Base-by-base conservation (phyloP, 2,329 filamentous ascomycete species). In the Sphaerostilbella broomeana region DNA sequence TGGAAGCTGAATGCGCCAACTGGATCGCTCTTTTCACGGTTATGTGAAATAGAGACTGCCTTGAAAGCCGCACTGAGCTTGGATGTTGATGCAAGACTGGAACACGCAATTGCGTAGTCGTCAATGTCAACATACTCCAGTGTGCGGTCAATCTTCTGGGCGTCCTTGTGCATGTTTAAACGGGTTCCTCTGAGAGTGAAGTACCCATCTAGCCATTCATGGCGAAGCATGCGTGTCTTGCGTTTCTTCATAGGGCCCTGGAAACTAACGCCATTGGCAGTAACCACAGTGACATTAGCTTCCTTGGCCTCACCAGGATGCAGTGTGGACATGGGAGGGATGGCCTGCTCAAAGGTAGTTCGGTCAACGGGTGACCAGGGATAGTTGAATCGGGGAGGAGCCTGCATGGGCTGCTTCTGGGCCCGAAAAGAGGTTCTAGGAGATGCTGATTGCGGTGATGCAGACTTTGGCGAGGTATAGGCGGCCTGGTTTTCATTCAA, bases 181-280 rank as follows among this genome's bases (percentile, higher is more conserved):
- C 77, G 75, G 18, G 80, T 86, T 43, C 83, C 83, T 53, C 81
- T 80, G 47, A 95, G 81, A 18, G 86, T 87, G 60, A 92, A 94
- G 67, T 90, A 92, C 51, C 87, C 83, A 59, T 94, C 86, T 55
- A 88, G 79, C 89, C 89, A 95, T 66, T 95, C 89, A 61, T 94
- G 86, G 29, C 87, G 85, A 45, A 95, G 76, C 69, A 95, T 80
- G 55, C 80, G 81, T 22, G 84, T 94, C 67, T 87, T 87, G 57
- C 90, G 86, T 72, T 94, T 95, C 72, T 87, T 89, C 79, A 98
- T 94, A 62, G 81, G 88, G 2, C 92, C 92, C 35, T 85, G 77
- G 61, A 89, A 86, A 22, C 77, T 76, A 47, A 83, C 64, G 41
- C 78, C 77, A 38, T 71, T 65, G 35, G 59, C 55, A 43, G 62